These are phyloP conservation scores for Bertia moriformis DNA, from an alignment of 2,329 filamentous ascomycete genomes.

Conservation along the genomic window DNA sequence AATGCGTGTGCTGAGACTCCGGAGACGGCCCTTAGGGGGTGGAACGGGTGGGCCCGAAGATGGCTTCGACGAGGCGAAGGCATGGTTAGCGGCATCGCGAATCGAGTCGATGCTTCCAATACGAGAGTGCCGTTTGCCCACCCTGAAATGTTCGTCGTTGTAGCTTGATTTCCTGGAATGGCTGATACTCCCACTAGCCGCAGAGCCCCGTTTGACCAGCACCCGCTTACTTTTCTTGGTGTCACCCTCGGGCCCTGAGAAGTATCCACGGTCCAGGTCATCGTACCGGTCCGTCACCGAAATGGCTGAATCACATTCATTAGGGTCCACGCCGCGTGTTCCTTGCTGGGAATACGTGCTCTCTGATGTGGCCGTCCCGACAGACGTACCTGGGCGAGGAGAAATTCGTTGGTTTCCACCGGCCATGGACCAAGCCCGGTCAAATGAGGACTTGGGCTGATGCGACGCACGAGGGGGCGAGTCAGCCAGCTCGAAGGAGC, in stretches of 20 bases:
- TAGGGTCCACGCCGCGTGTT: slow-evolving; percentile 6
- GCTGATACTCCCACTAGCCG: no score
- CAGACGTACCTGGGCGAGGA: background rate
- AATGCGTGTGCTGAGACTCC: slow-evolving; percentile 23
- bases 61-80: no score
- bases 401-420: background rate
- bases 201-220: slow-evolving; percentile 34
- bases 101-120: slow-evolving; percentile 38
- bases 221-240: slow-evolving; percentile 34
- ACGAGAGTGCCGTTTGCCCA: slow-evolving; percentile 31
- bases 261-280: slow-evolving; percentile 48
- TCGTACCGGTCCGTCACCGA: slow-evolving; percentile 16
- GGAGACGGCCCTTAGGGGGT: slow-evolving; percentile 21
- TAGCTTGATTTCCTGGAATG: slow-evolving; percentile 38
- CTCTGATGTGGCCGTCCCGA: background rate
- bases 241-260: slow-evolving; percentile 48
- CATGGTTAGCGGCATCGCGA: slow-evolving; percentile 25
- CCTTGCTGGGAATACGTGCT: background rate
- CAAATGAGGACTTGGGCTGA: background rate
- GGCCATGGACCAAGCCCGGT: background rate
- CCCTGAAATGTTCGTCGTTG: slow-evolving; percentile 20
- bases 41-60: slow-evolving; percentile 17
- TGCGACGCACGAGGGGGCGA: no score
- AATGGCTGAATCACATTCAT: slow-evolving; percentile 11
- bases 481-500: no score